Percentiles rank a stretch among this genome's conserved stretches.
Evolutionary conservation across 2,329 filamentous ascomycete species (phyloP).

Genomic region (Reticulascus tulasneorum): DNA sequence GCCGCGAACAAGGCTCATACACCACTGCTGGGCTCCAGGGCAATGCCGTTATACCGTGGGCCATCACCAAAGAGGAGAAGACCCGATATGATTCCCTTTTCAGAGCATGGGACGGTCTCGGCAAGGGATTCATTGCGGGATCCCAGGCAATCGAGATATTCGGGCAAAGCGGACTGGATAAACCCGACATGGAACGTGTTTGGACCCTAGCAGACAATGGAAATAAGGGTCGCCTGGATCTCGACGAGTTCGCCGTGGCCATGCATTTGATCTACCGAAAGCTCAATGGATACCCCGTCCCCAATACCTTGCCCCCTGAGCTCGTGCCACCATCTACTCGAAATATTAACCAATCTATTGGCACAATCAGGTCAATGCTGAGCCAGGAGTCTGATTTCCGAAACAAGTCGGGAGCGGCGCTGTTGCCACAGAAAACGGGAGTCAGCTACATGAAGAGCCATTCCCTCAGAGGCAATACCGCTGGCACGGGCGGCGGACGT

Average conservation of each 20-base stretch:
- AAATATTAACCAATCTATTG: conserved; percentile 89
- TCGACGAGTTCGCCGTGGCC: conserved; percentile 96
- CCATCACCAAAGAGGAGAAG: conserved; percentile 98
- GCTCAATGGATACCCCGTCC: conserved; percentile 91
- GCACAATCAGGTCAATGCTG: conserved; percentile 85
- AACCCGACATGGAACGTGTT: conserved; percentile 82
- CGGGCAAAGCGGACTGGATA: conserved; percentile 89
- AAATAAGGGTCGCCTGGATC: conserved; percentile 88
- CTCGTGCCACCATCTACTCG: conserved; percentile 91
- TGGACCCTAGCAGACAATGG: conserved; percentile 94
- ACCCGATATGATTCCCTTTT: conserved; percentile 94
- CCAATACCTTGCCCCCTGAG: conserved; percentile 82
- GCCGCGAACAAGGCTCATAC: conserved; percentile 77
- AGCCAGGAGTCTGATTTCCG: conserved; percentile 84
- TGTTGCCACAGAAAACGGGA: conserved; percentile 94
- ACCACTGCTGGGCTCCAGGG: conserved; percentile 85
- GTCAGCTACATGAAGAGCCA: conserved; percentile 96
- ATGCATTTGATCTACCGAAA: conserved; percentile 99
- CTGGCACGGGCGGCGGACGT: conserved; percentile 55
- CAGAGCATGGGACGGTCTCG: conserved; percentile 91
- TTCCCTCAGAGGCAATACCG: conserved; percentile 71
- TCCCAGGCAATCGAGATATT: conserved; percentile 96
- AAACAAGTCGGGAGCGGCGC: conserved; percentile 82
- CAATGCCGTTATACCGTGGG: conserved; percentile 96
- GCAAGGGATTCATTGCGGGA: conserved; percentile 87